phyloP scores from a whole-genome alignment of 495 filamentous ascomycete genomes.

The Pseudotulostoma volvatum region DNA sequence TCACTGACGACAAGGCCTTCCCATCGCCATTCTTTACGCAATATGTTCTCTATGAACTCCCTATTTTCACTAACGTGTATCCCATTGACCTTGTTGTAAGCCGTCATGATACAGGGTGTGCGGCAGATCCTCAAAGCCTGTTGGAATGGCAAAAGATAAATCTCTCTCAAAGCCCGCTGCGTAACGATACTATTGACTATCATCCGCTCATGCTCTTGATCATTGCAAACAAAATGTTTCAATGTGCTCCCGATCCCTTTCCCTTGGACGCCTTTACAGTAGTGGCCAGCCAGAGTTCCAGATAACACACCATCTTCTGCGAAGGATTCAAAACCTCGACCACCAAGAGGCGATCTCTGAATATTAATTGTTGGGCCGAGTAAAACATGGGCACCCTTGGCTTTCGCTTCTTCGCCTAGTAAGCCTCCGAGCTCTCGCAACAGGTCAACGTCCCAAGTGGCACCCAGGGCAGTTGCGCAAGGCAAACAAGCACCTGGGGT shows the following conservation, averaged over 20 bases:
- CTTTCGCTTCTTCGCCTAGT: slow-evolving; percentile 52
- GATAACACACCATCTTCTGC: slow-evolving; percentile 64
- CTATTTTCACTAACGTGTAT: slow-evolving; percentile 51
- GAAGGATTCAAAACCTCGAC: slow-evolving; percentile 64
- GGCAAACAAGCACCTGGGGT: slow-evolving; percentile 52
- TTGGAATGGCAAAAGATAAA: slow-evolving; percentile 62
- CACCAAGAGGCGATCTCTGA: slow-evolving; percentile 59
- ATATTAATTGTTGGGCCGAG: slow-evolving; percentile 68
- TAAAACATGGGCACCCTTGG: slow-evolving; percentile 54
- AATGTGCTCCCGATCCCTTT: slow-evolving; percentile 54
- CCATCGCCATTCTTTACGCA: slow-evolving; percentile 58
- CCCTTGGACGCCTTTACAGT: slow-evolving; percentile 53
- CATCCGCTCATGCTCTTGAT: slow-evolving; percentile 58
- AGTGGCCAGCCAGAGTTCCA: slow-evolving; percentile 46
- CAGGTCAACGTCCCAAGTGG: slow-evolving; percentile 53
- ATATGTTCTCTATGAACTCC: slow-evolving; percentile 41
- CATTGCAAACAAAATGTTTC: slow-evolving; percentile 76
- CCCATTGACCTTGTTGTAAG: slow-evolving; percentile 63
- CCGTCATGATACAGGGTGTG: slow-evolving; percentile 55
- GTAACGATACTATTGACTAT: slow-evolving; percentile 50
- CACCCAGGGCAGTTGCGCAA: slow-evolving; percentile 50
- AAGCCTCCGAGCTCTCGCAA: slow-evolving; percentile 41
- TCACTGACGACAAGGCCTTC: slow-evolving; percentile 55
- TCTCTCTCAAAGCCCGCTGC: slow-evolving; percentile 56
- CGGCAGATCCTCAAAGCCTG: slow-evolving; percentile 47